Conservation (phyloP, 352 stramenopile genomes). For the Phytophthora megakarya region DNA sequence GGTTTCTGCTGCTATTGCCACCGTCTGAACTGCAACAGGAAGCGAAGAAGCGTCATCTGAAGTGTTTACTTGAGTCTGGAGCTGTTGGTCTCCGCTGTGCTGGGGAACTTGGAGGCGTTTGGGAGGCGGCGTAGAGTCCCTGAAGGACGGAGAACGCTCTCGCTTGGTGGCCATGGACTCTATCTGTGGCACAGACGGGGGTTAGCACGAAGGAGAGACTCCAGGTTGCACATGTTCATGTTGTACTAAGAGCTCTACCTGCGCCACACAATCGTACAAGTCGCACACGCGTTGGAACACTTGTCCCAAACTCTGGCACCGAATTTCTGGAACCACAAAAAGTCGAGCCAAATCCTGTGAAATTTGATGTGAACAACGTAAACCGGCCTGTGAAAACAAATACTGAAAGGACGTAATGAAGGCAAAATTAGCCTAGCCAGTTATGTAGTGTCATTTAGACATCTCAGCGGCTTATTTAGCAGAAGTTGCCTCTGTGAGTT, state of each 20-base stretch:
- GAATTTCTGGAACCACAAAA: slow-evolving; percentile 41
- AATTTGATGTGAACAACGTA: slow-evolving; percentile 10
- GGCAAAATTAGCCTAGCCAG: slow-evolving; percentile 20
- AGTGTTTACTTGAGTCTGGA: slow-evolving; percentile 1
- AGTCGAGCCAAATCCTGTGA: slow-evolving; percentile 1
- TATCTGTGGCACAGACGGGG: slow-evolving; percentile 4
- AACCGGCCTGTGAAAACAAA: slow-evolving; percentile 3
- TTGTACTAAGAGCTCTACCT: background rate
- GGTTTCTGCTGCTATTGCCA: background rate
- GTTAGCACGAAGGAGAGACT: background rate
- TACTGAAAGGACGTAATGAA: slow-evolving; percentile 22
- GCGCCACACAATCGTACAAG: no score
- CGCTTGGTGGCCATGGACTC: slow-evolving; percentile 28
- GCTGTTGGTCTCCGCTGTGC: slow-evolving; percentile 13
- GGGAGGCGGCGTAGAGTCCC: slow-evolving; percentile 1
- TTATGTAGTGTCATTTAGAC: no score
- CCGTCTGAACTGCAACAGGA: background rate
- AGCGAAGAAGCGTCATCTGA: background rate
- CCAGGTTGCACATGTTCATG: slow-evolving; percentile 1
- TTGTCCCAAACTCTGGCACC: slow-evolving; percentile 32
- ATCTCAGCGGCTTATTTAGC: background rate
- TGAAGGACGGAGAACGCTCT: slow-evolving; percentile 22
- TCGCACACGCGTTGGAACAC: no score
- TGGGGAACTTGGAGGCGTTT: slow-evolving; percentile 25
- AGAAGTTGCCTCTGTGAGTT: background rate